Base-by-base conservation (phyloP, 2,329 filamentous ascomycete species). In the Scedosporium minutisporum region DNA sequence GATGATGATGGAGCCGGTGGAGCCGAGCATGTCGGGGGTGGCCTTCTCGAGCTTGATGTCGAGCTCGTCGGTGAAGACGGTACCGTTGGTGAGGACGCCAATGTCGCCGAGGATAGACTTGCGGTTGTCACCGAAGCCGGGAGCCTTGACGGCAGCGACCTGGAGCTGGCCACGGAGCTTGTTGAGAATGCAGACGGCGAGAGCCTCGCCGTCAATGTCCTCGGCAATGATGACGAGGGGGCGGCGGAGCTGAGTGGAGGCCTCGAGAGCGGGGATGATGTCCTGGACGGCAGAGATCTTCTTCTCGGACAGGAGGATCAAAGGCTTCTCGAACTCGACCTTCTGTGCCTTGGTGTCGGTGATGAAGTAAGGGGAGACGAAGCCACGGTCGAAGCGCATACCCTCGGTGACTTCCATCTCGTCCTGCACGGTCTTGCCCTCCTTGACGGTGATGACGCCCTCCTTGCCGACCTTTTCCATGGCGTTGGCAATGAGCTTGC, bases 381-480 rank as follows among this genome's bases (percentile, higher is more conserved):
- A 99, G 66, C 95, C 95, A 74, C 95, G 93, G 86, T 99, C 95
- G 81, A 99, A 99, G 78, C 95, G 92, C 95, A 99, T 99, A 76
- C 95, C 95, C 88, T 99, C 95, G 64, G 95, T 99, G 66, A 99
- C 88, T 82, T 99, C 95, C 63, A 99, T 89, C 86, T 99, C 95
- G 71, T 99, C 95, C 72, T 90, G 87, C 74, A 96, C 88, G 65
- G 95, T 97, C 89, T 97, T 99, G 76, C 95, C 95, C 85, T 99
- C 95, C 89, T 99, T 99, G 74, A 97, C 93, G 64, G 95, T 99
- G 77, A 99, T 99, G 73, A 99, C 95, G 83, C 95, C 95, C 83
- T 99, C 95, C 86, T 99, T 99, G 79, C 95, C 95, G 67, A 99
- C 95, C 86, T 96, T 96, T 86, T 99, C 95, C 95, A 99, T 99